These are phyloP conservation scores for Aquanectria penicillioides DNA, from an alignment of 2,329 filamentous ascomycete species.

Conservation along the genomic window DNA sequence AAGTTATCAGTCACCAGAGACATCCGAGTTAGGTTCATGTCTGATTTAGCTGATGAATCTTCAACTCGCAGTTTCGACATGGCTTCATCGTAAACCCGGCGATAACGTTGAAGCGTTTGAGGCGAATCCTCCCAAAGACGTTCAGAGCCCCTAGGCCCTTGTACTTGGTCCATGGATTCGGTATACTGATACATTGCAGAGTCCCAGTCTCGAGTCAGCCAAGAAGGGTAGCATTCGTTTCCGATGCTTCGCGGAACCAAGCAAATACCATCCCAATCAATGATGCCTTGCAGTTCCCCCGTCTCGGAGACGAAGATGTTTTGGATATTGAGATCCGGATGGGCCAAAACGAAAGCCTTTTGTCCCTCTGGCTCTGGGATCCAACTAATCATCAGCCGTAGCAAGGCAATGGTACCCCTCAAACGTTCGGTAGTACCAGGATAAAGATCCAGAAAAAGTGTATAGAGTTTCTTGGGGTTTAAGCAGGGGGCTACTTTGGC, in stretches of 20 bases:
- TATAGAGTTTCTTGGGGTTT: not conserved
- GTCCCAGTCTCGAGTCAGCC: slow-evolving; percentile 34
- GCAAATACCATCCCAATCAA: slow-evolving; percentile 44
- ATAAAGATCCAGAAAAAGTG: not conserved
- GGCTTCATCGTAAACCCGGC: not conserved
- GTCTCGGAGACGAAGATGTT: slow-evolving; percentile 44
- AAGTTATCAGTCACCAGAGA: not conserved
- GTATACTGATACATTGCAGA: slow-evolving; percentile 27
- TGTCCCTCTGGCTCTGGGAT: not conserved
- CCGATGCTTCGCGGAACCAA: slow-evolving; percentile 38
- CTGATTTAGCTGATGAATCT: not conserved
- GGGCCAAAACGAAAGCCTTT: slow-evolving; percentile 37
- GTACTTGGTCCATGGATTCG: not conserved
- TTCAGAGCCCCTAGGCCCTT: not conserved
- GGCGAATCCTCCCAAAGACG: slow-evolving; percentile 1
- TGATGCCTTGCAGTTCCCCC: slow-evolving; percentile 39
- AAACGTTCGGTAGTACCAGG: not conserved
- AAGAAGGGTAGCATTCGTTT: slow-evolving; percentile 29
- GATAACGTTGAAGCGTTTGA: not conserved
- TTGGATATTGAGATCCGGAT: slow-evolving; percentile 44
- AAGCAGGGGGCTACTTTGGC: not conserved
- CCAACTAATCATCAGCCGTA: not conserved
- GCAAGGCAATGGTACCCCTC: not conserved
- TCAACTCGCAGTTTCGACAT: not conserved
- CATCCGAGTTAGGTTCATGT: not conserved